phyloP scores from a whole-genome alignment of 108 stramenopile genomes.

The Chaetoceros tenuissimus region DNA sequence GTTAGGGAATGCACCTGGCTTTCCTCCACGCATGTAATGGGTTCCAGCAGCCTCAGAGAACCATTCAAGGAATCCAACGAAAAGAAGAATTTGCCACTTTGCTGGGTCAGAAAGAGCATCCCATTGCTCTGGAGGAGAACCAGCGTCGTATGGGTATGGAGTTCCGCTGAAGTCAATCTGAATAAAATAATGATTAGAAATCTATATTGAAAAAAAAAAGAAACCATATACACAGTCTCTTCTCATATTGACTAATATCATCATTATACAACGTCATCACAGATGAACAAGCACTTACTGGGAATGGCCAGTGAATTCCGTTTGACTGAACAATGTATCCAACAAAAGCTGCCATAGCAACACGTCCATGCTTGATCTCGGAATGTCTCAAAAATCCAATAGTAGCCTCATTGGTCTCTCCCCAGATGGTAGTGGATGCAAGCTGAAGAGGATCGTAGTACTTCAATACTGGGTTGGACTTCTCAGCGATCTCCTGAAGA shows the following conservation, averaged over 20 bases:
- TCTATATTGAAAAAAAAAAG: not conserved
- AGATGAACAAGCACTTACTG: no score
- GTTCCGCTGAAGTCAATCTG: slow-evolving; percentile 29
- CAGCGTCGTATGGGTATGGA: slow-evolving; percentile 38
- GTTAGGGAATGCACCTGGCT: slow-evolving; percentile 45
- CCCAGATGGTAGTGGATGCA: slow-evolving; percentile 59
- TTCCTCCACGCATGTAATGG: slow-evolving; percentile 55
- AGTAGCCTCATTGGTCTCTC: slow-evolving; percentile 47
- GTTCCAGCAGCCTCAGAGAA: slow-evolving; percentile 53
- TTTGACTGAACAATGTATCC: slow-evolving; percentile 73
- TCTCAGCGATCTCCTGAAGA: slow-evolving; percentile 51
- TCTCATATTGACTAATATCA: not conserved
- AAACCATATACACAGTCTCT: not conserved
- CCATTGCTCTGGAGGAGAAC: slow-evolving; percentile 67
- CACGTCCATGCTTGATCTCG: slow-evolving; percentile 79
- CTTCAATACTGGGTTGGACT: slow-evolving; percentile 57
- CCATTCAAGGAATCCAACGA: slow-evolving; percentile 73
- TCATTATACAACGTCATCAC: no score
- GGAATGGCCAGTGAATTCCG: slow-evolving; percentile 56
- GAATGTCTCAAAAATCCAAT: slow-evolving; percentile 67
- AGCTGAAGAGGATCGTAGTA: slow-evolving; percentile 73
- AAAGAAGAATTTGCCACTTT: slow-evolving; percentile 84
- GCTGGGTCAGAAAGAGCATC: slow-evolving; percentile 67
- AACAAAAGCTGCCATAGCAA: slow-evolving; percentile 56
- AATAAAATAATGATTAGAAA: no score